Percentiles rank a stretch among this genome's conserved stretches.
phyloP scores from a whole-genome alignment of 148 eudicot genomes.

The Tetragonia tetragonoides region DNA sequence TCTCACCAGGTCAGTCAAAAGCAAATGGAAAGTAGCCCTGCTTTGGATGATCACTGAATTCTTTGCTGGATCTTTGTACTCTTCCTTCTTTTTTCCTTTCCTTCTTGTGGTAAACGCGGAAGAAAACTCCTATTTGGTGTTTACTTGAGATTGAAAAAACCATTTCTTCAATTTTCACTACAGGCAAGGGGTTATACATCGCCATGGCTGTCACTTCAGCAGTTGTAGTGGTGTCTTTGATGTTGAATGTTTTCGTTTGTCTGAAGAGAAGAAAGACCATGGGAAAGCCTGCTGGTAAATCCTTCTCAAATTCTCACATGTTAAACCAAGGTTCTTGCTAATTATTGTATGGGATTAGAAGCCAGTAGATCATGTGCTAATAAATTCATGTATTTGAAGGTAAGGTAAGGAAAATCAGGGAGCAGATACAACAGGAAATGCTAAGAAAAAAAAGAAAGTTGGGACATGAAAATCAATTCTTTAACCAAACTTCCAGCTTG shows the following conservation, averaged over 20 bases:
- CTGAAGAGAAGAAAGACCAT: conserved; percentile 11
- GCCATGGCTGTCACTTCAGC: conserved; percentile 20
- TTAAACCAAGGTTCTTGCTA: not conserved
- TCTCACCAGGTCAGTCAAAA: not conserved
- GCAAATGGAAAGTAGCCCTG: not conserved
- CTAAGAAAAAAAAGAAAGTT: not conserved
- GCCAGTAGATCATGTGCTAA: too few species aligned
- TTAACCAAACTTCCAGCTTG: not conserved
- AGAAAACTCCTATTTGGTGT: not conserved
- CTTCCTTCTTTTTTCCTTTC: not conserved
- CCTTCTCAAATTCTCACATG: not conserved
- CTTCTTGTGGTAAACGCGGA: not conserved
- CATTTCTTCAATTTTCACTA: not conserved
- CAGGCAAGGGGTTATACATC: conserved; percentile 14
- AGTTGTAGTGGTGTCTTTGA: conserved; percentile 22
- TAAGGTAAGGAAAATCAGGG: not conserved
- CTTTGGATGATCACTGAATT: not conserved
- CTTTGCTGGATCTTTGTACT: not conserved
- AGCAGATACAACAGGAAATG: too few species aligned
- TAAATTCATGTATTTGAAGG: not conserved
- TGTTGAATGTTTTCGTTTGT: conserved; percentile 17
- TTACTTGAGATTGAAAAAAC: not conserved
- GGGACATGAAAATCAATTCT: not conserved
- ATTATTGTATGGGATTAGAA: too few species aligned
- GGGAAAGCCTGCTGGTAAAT: conserved; percentile 18